Conservation (phyloP, 2,329 filamentous ascomycete species). For the Taxawa tesnikishii region DNA sequence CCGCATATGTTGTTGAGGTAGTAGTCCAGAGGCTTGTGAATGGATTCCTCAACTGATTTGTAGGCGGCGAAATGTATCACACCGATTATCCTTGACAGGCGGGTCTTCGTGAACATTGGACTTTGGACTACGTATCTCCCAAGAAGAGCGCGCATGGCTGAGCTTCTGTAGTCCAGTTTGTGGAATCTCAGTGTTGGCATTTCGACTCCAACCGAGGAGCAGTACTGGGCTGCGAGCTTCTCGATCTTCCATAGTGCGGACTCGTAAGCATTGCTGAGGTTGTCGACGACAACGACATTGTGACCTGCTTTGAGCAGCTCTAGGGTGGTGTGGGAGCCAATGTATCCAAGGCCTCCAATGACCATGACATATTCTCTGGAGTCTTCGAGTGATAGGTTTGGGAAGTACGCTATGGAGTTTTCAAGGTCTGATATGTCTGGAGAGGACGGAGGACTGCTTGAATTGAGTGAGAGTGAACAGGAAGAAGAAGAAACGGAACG, state of each 20-base stretch:
- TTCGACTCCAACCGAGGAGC: constrained; percentile 22
- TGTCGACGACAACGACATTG: constrained; percentile 38
- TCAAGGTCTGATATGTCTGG: too few relatives aligned
- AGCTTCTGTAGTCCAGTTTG: too few relatives aligned
- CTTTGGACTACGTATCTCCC: constrained; percentile 20
- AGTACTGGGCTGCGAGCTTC: constrained; percentile 26
- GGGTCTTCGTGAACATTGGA: too few relatives aligned
- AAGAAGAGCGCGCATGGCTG: constrained; percentile 19
- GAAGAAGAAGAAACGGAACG: too few relatives aligned
- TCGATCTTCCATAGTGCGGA: constrained; percentile 22
- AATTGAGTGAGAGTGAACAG: too few relatives aligned
- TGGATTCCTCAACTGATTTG: constrained; percentile 55
- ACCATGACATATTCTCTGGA: too few relatives aligned
- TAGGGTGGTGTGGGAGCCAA: constrained; percentile 43
- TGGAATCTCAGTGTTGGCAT: constrained; percentile 34
- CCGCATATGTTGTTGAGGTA: constrained; percentile 58
- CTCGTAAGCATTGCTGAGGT: constrained; percentile 35
- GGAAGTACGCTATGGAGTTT: too few relatives aligned
- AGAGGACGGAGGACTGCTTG: too few relatives aligned
- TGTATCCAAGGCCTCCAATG: constrained; percentile 15
- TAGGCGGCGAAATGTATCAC: constrained; percentile 61
- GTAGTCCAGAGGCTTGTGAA: constrained; percentile 47
- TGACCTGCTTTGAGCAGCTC: constrained; percentile 42
- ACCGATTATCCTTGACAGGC: constrained; percentile 45
- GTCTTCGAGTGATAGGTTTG: too few relatives aligned